Evolutionary conservation across 495 filamentous ascomycete genomes (phyloP).

Genomic region (Penicillium alfredii): DNA sequence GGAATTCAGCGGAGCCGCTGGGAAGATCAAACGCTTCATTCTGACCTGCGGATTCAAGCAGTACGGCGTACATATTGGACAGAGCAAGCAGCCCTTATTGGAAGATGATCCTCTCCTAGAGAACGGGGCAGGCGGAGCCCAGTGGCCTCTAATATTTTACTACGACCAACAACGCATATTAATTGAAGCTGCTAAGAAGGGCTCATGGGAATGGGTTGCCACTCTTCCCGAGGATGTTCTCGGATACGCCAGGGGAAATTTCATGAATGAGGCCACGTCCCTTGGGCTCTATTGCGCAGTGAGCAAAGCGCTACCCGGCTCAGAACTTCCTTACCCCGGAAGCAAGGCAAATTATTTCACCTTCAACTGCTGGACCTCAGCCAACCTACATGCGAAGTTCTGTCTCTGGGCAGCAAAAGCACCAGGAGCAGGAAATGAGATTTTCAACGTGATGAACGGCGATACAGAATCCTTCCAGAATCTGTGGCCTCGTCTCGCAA

Average conservation of each 20-base stretch:
- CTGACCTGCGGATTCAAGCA: constrained; percentile 51
- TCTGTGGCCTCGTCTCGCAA: constrained; percentile 49
- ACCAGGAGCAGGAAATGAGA: constrained; percentile 41
- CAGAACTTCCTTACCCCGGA: constrained; percentile 44
- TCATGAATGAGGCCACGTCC: constrained; percentile 50
- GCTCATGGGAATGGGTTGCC: constrained; percentile 38
- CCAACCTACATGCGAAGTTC: constrained; percentile 47
- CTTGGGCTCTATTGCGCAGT: constrained; percentile 48
- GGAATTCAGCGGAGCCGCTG: constrained; percentile 34
- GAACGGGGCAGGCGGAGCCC: constrained; percentile 6
- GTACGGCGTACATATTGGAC: constrained; percentile 52
- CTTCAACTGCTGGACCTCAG: constrained; percentile 48
- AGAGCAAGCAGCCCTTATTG: constrained; percentile 37
- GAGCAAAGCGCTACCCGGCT: constrained; percentile 39
- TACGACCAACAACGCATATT: constrained; percentile 41
- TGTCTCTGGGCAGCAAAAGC: constrained; percentile 47
- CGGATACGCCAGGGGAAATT: constrained; percentile 41
- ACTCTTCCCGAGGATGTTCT: constrained; percentile 53
- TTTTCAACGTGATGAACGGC: constrained; percentile 53
- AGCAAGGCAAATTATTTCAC: constrained; percentile 41
- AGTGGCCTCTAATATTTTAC: constrained; percentile 33
- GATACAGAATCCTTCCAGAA: constrained; percentile 50
- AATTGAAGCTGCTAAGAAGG: constrained; percentile 20
- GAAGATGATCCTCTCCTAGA: constrained; percentile 42
- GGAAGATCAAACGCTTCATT: constrained; percentile 44